Base-by-base conservation (phyloP, 306 rosid genomes). In the Cicer arietinum region DNA sequence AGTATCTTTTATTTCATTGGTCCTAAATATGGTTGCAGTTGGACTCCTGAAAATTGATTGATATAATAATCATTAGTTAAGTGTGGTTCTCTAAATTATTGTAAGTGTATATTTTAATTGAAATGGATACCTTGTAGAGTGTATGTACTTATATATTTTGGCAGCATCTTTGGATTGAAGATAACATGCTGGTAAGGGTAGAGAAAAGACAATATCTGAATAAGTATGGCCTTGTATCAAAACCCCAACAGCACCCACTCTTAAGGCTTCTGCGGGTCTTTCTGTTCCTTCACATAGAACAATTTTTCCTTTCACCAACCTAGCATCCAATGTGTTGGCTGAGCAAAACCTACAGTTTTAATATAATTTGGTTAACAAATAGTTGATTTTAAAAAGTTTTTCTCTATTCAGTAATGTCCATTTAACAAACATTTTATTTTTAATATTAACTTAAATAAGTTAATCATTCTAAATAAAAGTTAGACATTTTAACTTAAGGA, bases 221-320 rank as follows among this genome's bases (percentile, higher is more conserved):
- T 0, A 40, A 3, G 0, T 4, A 62, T 40, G 67, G 12, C 67
- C 79, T 69, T 64, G 77, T 46, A 25, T 8, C 67, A 83, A 12
- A 8, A 42, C n/a, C 4, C 87, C 89, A 12, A 20, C 44, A 37
- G 75, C 87, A 5, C 61, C 69, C 6, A 75, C 74, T 3, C 1
- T 0, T 0, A 76, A 18, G 42, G 77, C 8, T 1, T 54, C 84
- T 11, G 0, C 0, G 3, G 2, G 0, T 40, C 67, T 79, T 3
- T 0, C 0, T 43, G 0, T 1, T 3, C 4, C 65, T 1, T 83
- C 90, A 0, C 90, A 86, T 1, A 86, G 54, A 51, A 86, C 84
- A 74, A 81, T 81, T 80, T 83, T 83, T 14, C 80, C 87, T 63
- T 74, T 78, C 13, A 81, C 80, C 59, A 64, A 40, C 0, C 47